Conservation (phyloP, 768 basidiomycete genomes). For the Boletus speciosus region DNA sequence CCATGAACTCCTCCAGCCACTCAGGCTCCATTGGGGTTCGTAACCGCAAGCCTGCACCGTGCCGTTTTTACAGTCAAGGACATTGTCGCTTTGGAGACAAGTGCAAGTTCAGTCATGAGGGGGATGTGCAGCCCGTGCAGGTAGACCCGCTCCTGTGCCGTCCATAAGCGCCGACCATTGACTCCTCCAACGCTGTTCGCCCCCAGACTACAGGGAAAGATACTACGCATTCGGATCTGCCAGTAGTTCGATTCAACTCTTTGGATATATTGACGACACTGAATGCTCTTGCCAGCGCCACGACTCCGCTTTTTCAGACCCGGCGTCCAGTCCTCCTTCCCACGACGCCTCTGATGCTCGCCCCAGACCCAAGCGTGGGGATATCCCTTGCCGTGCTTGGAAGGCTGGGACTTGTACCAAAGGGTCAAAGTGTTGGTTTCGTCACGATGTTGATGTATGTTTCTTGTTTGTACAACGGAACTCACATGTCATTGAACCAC, state of each 20-base stretch:
- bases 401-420: constrained; percentile 36
- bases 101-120: constrained; percentile 26
- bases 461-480: neutral
- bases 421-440: constrained; percentile 34
- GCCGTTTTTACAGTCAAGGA: constrained; percentile 23
- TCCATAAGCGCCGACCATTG: neutral
- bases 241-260: neutral
- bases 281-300: neutral
- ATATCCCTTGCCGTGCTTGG: constrained; percentile 31
- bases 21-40: neutral
- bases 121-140: neutral
- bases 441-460: constrained; percentile 34
- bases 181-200: neutral
- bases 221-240: neutral
- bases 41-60: constrained; percentile 10
- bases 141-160: neutral
- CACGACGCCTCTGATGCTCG: constrained; percentile 12
- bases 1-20: constrained; percentile 8
- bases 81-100: constrained; percentile 26
- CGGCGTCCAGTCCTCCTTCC: neutral
- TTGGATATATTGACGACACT: neutral
- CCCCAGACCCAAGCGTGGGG: constrained; percentile 22
- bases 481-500: neutral
- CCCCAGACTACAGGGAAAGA: neutral
- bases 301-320: neutral